Evolutionary conservation across 257 asterid species (phyloP), one percentile per base, ranked within the genome.

Genomic region (Fraxinus quadrangulata): DNA sequence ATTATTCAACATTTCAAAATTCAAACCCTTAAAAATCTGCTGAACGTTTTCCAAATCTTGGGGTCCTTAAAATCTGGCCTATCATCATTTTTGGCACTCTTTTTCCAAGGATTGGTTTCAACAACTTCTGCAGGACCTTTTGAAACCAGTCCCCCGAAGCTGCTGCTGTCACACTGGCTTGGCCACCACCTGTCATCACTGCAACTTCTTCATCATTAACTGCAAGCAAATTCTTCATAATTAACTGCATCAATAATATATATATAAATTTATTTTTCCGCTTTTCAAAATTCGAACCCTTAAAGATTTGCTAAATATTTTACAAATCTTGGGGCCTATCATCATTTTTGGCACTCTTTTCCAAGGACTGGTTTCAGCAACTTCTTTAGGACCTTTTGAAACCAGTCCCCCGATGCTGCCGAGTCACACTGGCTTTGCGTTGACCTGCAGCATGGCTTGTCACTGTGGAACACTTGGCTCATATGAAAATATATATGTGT

Each of bases 311-410:
- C 39, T 4, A 6, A 26, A 26, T 26, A 34, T 34, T 34, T 34
- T 34, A 5, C 39, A 34, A 34, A 34, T 4, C 39, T 34, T 34
- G 39, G 39, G 0, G 39, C 6, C 39, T 34, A 5, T 34, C 7
- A 34, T 6, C 6, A 67, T 81, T 76, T 23, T 30, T 72, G 5
- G 66, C 59, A 19, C 77, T 83, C 77, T 80, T 86, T n/a, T 66
- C 87, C 90, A 28, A 90, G 85, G 77, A 90, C 78, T 0, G 95
- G 95, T 69, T 85, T 73, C 70, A 92, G 72, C 75, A 91, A 23
- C 79, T 82, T 94, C 88, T 76, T 91, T 61, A 94, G 65, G 79
- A 78, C 82, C 88, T 82, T 89, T 74, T 70, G 91, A 94, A 89
- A 10, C 91, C 84, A 34, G 39, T 34, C 7, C 39, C 39, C 39